Evolutionary conservation across 179 eudicot species (phyloP), one percentile per base, ranked within the genome.

Genomic region (Drosera spatulata): DNA sequence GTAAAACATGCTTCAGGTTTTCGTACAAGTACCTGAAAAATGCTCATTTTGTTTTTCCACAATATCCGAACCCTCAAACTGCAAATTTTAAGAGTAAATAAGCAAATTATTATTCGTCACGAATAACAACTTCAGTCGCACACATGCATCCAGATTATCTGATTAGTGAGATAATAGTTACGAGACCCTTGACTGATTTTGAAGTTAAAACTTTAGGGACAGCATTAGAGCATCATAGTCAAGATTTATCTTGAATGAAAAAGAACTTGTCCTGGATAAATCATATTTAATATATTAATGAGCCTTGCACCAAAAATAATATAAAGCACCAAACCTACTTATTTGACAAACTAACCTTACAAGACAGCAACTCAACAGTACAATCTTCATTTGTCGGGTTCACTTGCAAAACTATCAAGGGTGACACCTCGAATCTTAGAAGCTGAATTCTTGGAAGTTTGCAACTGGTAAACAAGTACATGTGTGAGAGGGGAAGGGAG

Each of bases 21-120:
- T 47, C 39, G 8, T 33, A 50, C 46, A 56, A 59, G 55, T 71
- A 88, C 96, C 97, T 66, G 90, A 73, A 73, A 91, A 91, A 64
- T 77, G 75, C 47, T 85, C 67, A 61, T 82, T 91, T 68, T 87
- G 96, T 54, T 69, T 77, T 75, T 83, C 75, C 70, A 87, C 68
- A 14, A 75, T 57, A 57, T 85, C 86, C 56, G 94, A 87, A 61
- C 97, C 97, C 64, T 85, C 96, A 85, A 91, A 85, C 97, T 90
- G 88, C 78, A 85, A 79, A 2, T 15, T 39, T 50, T 54, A 69
- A 64, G 60, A 67, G 39, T 48, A 14, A 55, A 4, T 15, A 15
- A 50, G 13, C n/a, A n/a, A 50, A 50, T 2, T 50, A 50, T 50
- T 15, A 50, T 7, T 46, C 8, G 11, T 46, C 10, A 46, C 8